Base-by-base conservation (phyloP, 805 yeast genomes). In the Torulaspora indica region DNA sequence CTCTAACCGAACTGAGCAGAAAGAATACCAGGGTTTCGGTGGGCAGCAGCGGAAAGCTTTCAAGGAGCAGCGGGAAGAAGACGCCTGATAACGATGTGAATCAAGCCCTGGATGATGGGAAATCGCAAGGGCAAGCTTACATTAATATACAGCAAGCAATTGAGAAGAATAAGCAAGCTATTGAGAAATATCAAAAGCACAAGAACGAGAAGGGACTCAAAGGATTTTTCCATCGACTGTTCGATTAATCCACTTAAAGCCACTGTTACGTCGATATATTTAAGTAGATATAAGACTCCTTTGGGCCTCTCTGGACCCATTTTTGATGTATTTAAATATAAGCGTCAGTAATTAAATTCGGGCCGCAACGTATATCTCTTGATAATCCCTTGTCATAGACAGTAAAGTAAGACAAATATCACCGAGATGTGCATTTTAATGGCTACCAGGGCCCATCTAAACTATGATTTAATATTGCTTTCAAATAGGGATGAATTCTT, bases 401-500 rank as follows among this genome's bases (percentile, higher is more conserved):
- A 15, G 13, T 6, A 15, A 15, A 14, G 17, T 14, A 18, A 13
- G 9, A 8, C n/a, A 8, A 15, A 34, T 40, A 31, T 18, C n/a
- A 14, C 9, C 7, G n/a, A 12, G 12, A 89, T 90, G 98, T 90
- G 98, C 66, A 85, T 89, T 25, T 61, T 87, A 14, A 56, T 88
- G 28, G 75, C 85, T 1, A 75, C 95, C 2, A 76, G 78, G 10
- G 73, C 69, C 1, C 90, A 85, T 58, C 82, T 85, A 0, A 77
- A 83, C 15, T 91, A 79, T 54, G 85, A 95, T 0, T 70, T 91
- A 31, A 75, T 91, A 2, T 60, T 88, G 4, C 67, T 87, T 3
- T 86, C 96, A 3, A 91, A 91, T 59, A 65, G 98, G 36, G 98
- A 93, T 60, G 98, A 93, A 62, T 85, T 69, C 55, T 80, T 85